A percentile compares a stretch with the other conserved stretches of the same genome.
These are phyloP conservation scores for Venturia oleaginea DNA, from an alignment of 2,329 filamentous ascomycete genomes.

Conservation along the genomic window DNA sequence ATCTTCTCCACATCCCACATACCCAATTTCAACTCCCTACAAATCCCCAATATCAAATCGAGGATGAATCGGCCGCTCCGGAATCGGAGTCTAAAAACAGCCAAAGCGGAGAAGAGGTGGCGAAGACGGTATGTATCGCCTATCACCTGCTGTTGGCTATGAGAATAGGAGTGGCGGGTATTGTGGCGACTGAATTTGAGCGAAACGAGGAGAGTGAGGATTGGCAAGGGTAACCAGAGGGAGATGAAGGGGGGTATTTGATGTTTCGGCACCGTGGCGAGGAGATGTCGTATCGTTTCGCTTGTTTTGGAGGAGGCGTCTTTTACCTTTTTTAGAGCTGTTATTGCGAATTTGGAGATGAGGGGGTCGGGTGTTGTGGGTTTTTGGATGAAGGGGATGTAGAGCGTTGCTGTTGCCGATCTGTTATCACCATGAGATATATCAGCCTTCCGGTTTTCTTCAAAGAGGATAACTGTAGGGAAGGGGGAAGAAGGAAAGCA, in stretches of 20 bases:
- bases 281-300: constrained; percentile 3
- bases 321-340: constrained; percentile 11
- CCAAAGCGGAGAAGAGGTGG: constrained; percentile 9
- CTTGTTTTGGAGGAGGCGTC: not conserved
- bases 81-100: not conserved
- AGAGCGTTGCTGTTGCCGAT: constrained; percentile 10
- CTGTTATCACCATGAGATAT: not conserved
- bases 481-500: not conserved
- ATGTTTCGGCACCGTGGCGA: not conserved
- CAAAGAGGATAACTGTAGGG: not conserved
- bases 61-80: not conserved
- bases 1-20: constrained; percentile 2
- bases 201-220: constrained; percentile 8
- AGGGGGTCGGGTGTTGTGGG: not conserved
- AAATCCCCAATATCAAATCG: not conserved
- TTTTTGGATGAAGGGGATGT: constrained; percentile 10
- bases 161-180: not conserved
- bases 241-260: constrained; percentile 9
- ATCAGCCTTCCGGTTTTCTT: too few species aligned
- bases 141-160: not conserved
- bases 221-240: constrained; percentile 9
- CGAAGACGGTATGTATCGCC: not conserved
- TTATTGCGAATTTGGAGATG: constrained; percentile 3
- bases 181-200: constrained; percentile 1
- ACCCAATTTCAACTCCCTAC: not conserved